Conservation (phyloP, 345 rosid genomes). For the Citrus maxima region DNA sequence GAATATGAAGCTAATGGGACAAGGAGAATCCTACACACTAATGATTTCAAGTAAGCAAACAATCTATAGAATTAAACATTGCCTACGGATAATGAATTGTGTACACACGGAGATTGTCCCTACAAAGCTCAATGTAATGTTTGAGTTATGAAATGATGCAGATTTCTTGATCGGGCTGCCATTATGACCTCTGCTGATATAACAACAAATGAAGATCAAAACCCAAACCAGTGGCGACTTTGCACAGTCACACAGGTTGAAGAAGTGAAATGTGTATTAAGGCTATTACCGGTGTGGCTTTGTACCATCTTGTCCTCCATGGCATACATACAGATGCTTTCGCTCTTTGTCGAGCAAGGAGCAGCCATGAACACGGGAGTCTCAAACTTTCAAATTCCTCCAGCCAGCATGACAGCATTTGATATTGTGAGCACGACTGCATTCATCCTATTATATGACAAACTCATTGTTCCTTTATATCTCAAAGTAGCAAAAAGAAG, state of each 20-base stretch:
- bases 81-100: too few species aligned
- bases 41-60: constrained; percentile 28
- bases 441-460: constrained; percentile 31
- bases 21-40: constrained; percentile 25
- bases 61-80: too few species aligned
- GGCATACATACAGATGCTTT: constrained; percentile 28
- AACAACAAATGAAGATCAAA: not conserved
- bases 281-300: constrained; percentile 37
- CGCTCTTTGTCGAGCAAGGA: constrained; percentile 42
- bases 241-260: constrained; percentile 42
- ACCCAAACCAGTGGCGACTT: constrained; percentile 28
- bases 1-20: constrained; percentile 11
- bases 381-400: constrained; percentile 33
- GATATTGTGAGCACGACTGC: constrained; percentile 26
- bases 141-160: not conserved
- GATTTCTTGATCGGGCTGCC: constrained; percentile 46
- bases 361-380: constrained; percentile 35
- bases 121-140: not conserved
- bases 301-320: constrained; percentile 30
- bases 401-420: constrained; percentile 39
- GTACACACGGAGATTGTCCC: not conserved
- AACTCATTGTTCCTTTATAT: constrained; percentile 23
- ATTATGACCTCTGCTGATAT: constrained; percentile 12
- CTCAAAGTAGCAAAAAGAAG: constrained; percentile 20
- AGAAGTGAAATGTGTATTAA: constrained; percentile 40